Evolutionary conservation across 345 rosid genomes (phyloP).

Genomic region (Atalantia buxifolia): DNA sequence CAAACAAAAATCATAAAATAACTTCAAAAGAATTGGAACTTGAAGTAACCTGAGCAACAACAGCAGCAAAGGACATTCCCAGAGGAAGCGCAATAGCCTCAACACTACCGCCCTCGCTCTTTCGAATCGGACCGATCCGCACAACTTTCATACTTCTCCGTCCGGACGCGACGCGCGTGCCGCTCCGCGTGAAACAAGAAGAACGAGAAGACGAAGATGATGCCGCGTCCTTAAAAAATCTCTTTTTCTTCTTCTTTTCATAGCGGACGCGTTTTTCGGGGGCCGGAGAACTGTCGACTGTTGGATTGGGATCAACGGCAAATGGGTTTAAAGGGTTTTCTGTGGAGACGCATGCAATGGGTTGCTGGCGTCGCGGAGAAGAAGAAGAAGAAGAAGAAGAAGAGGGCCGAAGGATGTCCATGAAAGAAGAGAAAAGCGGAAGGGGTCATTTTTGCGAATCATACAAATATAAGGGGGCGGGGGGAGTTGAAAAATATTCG

Average conservation of each 20-base stretch:
- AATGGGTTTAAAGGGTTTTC: constrained; percentile 12
- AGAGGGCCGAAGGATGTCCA: constrained; percentile 31
- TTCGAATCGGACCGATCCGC: constrained; percentile 33
- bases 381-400: constrained; percentile 12
- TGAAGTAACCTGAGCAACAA: constrained; percentile 70
- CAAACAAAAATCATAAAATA: neutral
- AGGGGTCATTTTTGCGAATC: constrained; percentile 14
- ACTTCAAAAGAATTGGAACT: constrained; percentile 4
- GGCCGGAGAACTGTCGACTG: constrained; percentile 1
- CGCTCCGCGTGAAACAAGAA: constrained; percentile 22
- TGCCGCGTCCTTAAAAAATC: constrained; percentile 17
- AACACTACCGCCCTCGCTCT: constrained; percentile 30
- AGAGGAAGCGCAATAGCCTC: constrained; percentile 81
- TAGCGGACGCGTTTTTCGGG: neutral
- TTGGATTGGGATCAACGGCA: constrained; percentile 21
- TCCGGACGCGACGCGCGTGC: constrained; percentile 25
- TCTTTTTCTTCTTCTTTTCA: constrained; percentile 30
- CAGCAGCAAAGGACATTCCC: constrained; percentile 92
- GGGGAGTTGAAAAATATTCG: neutral
- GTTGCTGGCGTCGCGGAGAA: constrained; percentile 1
- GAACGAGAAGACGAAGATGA: constrained; percentile 36
- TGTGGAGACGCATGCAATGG: neutral
- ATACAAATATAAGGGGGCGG: neutral
- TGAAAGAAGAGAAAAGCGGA: neutral
- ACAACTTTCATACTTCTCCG: constrained; percentile 40